Conservation (phyloP, 2,329 filamentous ascomycete species). For the Pseudogymnoascus sp. region DNA sequence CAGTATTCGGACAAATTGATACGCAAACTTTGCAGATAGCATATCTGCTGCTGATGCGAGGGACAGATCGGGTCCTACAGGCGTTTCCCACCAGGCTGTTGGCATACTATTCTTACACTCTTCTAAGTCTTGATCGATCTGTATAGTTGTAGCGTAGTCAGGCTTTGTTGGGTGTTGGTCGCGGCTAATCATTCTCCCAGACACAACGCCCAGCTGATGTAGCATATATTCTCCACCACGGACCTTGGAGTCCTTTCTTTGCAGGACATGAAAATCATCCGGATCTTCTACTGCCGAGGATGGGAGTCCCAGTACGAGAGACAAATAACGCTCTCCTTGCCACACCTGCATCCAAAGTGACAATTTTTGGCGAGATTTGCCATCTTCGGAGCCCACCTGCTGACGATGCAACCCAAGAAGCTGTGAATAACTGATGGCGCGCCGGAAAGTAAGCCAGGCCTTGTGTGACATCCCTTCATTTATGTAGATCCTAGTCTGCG, state of each 20-base stretch:
- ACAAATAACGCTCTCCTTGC: conserved; percentile 41
- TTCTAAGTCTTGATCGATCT: conserved; percentile 36
- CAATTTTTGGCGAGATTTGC: conserved; percentile 22
- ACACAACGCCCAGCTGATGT: conserved; percentile 18
- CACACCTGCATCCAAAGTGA: conserved; percentile 35
- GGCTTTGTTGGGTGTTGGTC: conserved; percentile 32
- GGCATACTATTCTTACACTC: conserved; percentile 28
- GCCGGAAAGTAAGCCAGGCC: conserved; percentile 45
- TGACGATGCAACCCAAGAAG: conserved; percentile 41
- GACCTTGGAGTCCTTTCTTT: neutral
- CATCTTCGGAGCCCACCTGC: conserved; percentile 21
- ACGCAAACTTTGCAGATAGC: conserved; percentile 33
- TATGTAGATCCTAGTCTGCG: conserved; percentile 45
- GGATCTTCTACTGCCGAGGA: conserved; percentile 23
- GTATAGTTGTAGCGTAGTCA: conserved; percentile 33
- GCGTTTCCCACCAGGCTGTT: conserved; percentile 26
- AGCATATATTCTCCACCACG: neutral
- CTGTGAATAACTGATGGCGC: conserved; percentile 44
- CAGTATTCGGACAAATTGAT: conserved; percentile 32
- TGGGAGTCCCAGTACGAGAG: conserved; percentile 47
- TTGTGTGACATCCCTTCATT: conserved; percentile 48
- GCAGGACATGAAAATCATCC: neutral
- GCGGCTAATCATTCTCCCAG: conserved; percentile 35
- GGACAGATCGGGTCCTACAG: conserved; percentile 19
- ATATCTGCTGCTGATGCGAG: conserved; percentile 28